phyloP scores from a whole-genome alignment of 257 asterid genomes.

The Capsicum rhomboideum region DNA sequence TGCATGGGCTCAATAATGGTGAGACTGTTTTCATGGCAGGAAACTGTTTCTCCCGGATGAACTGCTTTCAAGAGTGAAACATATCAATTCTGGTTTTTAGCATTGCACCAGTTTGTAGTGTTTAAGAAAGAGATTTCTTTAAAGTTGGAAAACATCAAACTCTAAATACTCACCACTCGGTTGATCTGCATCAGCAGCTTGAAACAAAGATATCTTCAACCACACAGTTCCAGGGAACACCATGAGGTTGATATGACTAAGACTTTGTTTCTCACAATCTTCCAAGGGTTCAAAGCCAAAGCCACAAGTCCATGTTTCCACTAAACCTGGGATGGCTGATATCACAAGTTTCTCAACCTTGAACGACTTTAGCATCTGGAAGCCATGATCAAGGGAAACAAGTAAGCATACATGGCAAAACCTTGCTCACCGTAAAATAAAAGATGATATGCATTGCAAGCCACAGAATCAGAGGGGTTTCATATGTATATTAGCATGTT shows the following conservation, averaged over 20 bases:
- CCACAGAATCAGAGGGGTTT: not conserved
- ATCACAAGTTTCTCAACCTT: slow-evolving; percentile 75
- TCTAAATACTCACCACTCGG: slow-evolving; percentile 25
- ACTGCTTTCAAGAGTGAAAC: slow-evolving; percentile 9
- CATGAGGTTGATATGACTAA: slow-evolving; percentile 70
- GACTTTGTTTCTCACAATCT: slow-evolving; percentile 53
- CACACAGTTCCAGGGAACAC: slow-evolving; percentile 89
- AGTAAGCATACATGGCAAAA: not conserved
- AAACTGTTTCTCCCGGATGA: not conserved
- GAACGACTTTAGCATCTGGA: slow-evolving; percentile 64
- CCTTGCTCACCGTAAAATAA: not conserved
- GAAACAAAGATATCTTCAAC: slow-evolving; percentile 58
- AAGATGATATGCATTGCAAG: not conserved
- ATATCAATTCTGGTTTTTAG: not conserved
- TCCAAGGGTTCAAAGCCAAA: slow-evolving; percentile 76
- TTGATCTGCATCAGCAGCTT: slow-evolving; percentile 12
- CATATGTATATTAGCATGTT: not conserved
- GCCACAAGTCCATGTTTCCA: slow-evolving; percentile 89
- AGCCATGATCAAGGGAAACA: slow-evolving; percentile 10
- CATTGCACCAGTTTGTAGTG: not conserved
- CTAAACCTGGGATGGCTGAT: slow-evolving; percentile 78
- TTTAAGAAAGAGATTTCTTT: not conserved
- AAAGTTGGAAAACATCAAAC: not conserved
- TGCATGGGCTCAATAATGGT: not conserved
- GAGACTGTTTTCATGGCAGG: not conserved